phyloP scores from a whole-genome alignment of 108 stramenopile species.

The Skeletonema menzelii region DNA sequence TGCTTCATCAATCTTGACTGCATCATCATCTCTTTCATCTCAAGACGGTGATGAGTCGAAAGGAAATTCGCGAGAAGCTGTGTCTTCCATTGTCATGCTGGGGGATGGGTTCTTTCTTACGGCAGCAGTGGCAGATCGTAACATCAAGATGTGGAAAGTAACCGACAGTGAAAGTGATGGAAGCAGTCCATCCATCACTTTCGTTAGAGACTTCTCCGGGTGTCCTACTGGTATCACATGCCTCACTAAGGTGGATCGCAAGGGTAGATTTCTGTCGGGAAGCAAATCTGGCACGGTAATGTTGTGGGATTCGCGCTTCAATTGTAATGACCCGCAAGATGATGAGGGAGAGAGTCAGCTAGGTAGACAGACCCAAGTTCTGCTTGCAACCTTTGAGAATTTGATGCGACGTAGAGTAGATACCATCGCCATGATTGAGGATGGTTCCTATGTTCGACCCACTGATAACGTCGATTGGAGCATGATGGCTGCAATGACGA shows the following conservation, averaged over 20 bases:
- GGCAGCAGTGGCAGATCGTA: conserved; percentile 30
- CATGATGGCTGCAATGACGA: conserved; percentile 20
- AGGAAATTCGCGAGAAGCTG: conserved; percentile 3
- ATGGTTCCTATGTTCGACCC: conserved; percentile 33
- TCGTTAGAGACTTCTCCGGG: conserved; percentile 30
- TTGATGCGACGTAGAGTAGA: conserved; percentile 18
- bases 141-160: conserved; percentile 45
- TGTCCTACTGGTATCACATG: conserved; percentile 26
- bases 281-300: conserved; percentile 24
- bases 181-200: conserved; percentile 2
- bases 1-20: background rate
- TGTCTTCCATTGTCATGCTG: conserved; percentile 27
- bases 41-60: background rate
- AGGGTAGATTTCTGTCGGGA: conserved; percentile 42
- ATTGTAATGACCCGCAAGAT: conserved; percentile 25
- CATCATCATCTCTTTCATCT: background rate
- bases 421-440: conserved; percentile 23
- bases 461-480: conserved; percentile 29
- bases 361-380: background rate
- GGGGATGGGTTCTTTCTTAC: conserved; percentile 36
- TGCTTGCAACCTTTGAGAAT: conserved; percentile 35
- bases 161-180: background rate
- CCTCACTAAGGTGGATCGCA: conserved; percentile 19
- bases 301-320: conserved; percentile 41
- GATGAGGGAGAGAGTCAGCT: background rate